These are phyloP conservation scores for Dujonia santamariae DNA, from an alignment of 1,139 yeast species.

Conservation along the genomic window DNA sequence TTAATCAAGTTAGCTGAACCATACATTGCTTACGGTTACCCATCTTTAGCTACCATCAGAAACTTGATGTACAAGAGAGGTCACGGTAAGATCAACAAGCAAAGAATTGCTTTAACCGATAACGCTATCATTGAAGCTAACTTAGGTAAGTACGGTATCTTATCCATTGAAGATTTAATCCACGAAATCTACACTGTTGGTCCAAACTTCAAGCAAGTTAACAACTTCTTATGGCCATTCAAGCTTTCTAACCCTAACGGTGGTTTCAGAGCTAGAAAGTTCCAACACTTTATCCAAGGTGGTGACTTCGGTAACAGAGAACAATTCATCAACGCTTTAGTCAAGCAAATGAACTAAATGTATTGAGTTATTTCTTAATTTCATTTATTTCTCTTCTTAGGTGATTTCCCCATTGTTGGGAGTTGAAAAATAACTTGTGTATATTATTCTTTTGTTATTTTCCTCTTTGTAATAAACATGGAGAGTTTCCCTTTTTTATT, in stretches of 20 bases:
- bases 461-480: conserved; percentile 5
- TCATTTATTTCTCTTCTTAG: not conserved
- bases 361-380: not conserved
- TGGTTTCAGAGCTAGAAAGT: conserved; percentile 99
- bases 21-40: conserved; percentile 99
- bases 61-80: conserved; percentile 99
- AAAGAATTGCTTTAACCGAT: conserved; percentile 93
- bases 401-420: conserved; percentile 1
- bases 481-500: conserved; percentile 5
- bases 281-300: conserved; percentile 99
- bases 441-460: not conserved
- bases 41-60: conserved; percentile 93
- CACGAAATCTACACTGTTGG: conserved; percentile 99
- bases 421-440: not conserved
- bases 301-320: conserved; percentile 99
- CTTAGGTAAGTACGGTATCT: conserved; percentile 96
- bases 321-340: conserved; percentile 95
- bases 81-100: conserved; percentile 98
- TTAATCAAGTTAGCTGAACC: conserved; percentile 98
- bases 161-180: conserved; percentile 94
- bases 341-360: conserved; percentile 89
- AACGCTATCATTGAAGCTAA: conserved; percentile 90
- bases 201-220: conserved; percentile 99
- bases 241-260: conserved; percentile 98
- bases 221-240: conserved; percentile 99